Conservation (phyloP, 73 alveolate genomes). For the Paramecium pentaurelia region DNA sequence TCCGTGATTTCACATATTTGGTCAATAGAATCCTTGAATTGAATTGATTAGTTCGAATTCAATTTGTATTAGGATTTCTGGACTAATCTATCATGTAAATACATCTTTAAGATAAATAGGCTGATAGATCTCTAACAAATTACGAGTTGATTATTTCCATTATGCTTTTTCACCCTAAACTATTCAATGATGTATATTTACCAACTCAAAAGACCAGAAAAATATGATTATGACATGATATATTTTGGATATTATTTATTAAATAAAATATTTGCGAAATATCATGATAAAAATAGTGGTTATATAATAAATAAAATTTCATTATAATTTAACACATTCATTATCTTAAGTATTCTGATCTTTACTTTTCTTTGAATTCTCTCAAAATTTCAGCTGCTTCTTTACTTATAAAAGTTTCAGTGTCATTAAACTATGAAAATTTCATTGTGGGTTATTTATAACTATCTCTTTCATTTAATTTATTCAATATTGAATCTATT, state of each 20-base stretch:
- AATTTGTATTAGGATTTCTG: not conserved
- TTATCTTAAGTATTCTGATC: not conserved
- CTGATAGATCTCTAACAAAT: not conserved
- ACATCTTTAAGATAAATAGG: not conserved
- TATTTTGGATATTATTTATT: not conserved
- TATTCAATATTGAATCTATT: not conserved
- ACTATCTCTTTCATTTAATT: not conserved
- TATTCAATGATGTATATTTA: not conserved
- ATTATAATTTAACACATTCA: not conserved
- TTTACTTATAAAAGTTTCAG: constrained; percentile 10
- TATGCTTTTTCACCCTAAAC: not conserved
- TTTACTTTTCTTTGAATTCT: constrained; percentile 18
- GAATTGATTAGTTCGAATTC: not conserved
- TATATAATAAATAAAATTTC: not conserved
- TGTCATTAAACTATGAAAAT: not conserved
- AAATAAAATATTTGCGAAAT: not conserved
- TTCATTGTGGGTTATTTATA: not conserved
- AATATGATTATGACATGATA: not conserved
- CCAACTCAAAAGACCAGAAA: not conserved
- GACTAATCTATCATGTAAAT: not conserved
- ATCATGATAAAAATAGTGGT: not conserved
- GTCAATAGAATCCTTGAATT: not conserved
- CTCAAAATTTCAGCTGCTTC: constrained; percentile 39
- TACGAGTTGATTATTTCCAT: not conserved
- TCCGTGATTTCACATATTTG: not conserved